A percentile compares a stretch with the other conserved stretches of the same genome.
phyloP scores from a whole-genome alignment of 169 alveolate genomes.

The Plasmodium inui region DNA sequence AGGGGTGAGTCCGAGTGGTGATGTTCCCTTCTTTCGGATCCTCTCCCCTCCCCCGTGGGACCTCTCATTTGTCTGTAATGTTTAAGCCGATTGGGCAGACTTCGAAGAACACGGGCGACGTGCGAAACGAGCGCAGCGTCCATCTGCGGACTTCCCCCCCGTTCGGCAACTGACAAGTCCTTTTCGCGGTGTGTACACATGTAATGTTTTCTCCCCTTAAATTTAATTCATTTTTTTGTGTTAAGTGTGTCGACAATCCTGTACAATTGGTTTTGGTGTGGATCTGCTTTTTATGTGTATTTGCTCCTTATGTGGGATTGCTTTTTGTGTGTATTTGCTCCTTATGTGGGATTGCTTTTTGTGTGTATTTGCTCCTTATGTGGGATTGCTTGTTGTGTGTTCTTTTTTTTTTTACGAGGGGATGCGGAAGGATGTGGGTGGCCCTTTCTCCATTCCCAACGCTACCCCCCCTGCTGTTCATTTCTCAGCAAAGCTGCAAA shows the following conservation, averaged over 20 bases:
- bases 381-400: too few species aligned
- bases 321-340: background rate
- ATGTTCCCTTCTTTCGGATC: background rate
- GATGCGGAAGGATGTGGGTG: background rate
- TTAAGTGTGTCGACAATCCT: background rate
- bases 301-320: too few species aligned
- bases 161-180: background rate
- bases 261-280: background rate
- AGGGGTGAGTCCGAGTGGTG: background rate
- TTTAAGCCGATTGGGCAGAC: background rate
- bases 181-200: background rate
- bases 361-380: too few species aligned
- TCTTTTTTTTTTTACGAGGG: background rate
- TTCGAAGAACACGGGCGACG: background rate
- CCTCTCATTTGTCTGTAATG: background rate
- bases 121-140: background rate
- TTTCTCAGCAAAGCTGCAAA: background rate
- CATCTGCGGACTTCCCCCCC: background rate
- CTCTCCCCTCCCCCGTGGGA: background rate
- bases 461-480: background rate
- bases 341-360: background rate
- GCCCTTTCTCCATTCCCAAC: background rate
- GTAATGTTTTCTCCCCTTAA: background rate
- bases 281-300: too few species aligned
- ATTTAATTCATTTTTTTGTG: background rate